phyloP scores from a whole-genome alignment of 441 rosid genomes.

The Pelargonium myrrhifolium region DNA sequence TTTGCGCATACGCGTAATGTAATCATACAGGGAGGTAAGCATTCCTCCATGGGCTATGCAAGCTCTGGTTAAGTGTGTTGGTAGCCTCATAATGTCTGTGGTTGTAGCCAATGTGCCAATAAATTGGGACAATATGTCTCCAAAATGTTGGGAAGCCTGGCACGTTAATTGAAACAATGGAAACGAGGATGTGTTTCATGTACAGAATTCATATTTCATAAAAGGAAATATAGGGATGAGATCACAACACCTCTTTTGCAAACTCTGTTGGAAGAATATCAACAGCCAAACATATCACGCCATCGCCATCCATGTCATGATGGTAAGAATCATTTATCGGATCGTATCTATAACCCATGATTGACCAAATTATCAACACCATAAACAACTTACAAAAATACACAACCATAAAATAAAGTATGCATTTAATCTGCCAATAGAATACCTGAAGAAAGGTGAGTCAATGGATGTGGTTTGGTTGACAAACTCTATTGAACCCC shows the following conservation, averaged over 20 bases:
- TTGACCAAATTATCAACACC: conserved; percentile 11
- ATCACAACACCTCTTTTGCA: conserved; percentile 72
- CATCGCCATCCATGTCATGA: conserved; percentile 74
- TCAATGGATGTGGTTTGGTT: conserved; percentile 63
- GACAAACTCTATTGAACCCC: conserved; percentile 82
- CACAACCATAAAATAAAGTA: neutral
- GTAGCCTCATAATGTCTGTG: conserved; percentile 43
- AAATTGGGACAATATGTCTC: conserved; percentile 74
- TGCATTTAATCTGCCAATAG: conserved; percentile 4
- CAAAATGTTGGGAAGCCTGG: conserved; percentile 91
- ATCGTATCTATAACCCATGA: conserved; percentile 47
- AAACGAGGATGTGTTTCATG: neutral
- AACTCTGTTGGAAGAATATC: conserved; percentile 95
- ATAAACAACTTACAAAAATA: too few species aligned
- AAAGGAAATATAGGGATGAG: conserved; percentile 10
- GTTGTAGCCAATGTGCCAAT: conserved; percentile 64
- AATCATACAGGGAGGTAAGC: conserved; percentile 64
- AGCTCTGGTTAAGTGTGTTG: conserved; percentile 70
- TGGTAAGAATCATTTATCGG: conserved; percentile 51
- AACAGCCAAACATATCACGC: conserved; percentile 67
- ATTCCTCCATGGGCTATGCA: conserved; percentile 75
- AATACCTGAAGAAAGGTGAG: conserved; percentile 78
- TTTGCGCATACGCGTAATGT: conserved; percentile 78
- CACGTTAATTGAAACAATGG: too few species aligned
- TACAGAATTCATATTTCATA: neutral